phyloP scores from a whole-genome alignment of 768 basidiomycete genomes.

The Leccinellum rugosiceps region DNA sequence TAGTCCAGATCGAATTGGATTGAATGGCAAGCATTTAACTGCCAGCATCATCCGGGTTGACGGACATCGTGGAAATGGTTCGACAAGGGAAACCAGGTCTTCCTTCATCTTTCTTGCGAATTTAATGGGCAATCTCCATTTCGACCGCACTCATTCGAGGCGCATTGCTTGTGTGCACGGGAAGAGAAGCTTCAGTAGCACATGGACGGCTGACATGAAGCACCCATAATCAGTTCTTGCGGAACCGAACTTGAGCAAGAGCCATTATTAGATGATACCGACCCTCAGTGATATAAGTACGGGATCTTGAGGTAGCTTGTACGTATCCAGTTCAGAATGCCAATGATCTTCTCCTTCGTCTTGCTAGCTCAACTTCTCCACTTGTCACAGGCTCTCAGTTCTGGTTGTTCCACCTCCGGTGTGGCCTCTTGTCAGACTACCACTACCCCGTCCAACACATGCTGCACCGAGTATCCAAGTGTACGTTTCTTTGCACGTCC shows the following conservation, averaged over 20 bases:
- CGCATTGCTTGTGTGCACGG: background rate
- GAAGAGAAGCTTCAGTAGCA: background rate
- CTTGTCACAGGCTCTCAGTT: conserved; percentile 31
- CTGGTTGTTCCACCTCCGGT: conserved; percentile 53
- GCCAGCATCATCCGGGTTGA: background rate
- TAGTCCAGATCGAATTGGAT: conserved; percentile 21
- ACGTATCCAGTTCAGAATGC: background rate
- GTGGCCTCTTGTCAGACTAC: conserved; percentile 52
- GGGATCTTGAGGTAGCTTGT: background rate
- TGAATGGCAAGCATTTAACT: conserved; percentile 14
- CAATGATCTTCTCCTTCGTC: conserved; percentile 18
- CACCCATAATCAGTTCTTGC: background rate
- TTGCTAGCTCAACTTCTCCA: conserved; percentile 20
- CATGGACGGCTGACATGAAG: background rate
- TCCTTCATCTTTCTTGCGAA: background rate
- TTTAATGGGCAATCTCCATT: background rate
- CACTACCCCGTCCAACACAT: conserved; percentile 38
- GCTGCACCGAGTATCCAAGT: conserved; percentile 67
- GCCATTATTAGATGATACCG: background rate
- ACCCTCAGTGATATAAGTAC: conserved; percentile 16
- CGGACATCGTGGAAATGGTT: background rate
- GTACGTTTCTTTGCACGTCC: conserved; percentile 35
- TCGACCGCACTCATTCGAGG: background rate
- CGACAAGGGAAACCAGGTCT: background rate
- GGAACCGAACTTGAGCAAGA: background rate